Evolutionary conservation across 108 stramenopile species (phyloP).

Genomic region (Thalassiosira profunda): DNA sequence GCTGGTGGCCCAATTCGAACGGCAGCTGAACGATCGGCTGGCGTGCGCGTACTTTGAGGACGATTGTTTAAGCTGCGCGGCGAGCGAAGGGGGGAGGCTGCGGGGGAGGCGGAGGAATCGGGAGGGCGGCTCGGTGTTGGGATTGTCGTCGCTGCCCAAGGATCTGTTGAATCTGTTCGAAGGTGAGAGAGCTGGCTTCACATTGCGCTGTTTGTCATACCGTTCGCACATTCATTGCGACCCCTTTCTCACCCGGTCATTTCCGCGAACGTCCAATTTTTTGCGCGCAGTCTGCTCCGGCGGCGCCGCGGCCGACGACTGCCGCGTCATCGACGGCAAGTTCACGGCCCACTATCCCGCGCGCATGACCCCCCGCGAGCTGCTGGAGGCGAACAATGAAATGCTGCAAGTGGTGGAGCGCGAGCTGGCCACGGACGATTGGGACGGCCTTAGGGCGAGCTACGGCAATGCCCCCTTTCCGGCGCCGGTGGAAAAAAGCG

Average conservation of each 20-base stretch:
- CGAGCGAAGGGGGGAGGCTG: neutral
- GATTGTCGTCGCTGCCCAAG: conserved; percentile 32
- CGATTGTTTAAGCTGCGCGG: conserved; percentile 28
- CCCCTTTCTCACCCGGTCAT: too few species aligned
- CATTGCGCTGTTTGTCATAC: too few species aligned
- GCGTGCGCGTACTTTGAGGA: conserved; percentile 36
- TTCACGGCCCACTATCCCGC: conserved; percentile 36
- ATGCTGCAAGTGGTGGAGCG: conserved; percentile 19
- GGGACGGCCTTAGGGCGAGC: conserved; percentile 24
- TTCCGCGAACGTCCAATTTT: too few species aligned
- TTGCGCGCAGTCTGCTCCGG: too few species aligned
- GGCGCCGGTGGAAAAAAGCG: neutral
- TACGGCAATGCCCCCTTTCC: conserved; percentile 10
- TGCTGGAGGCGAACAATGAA: conserved; percentile 20
- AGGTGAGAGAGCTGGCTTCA: conserved; percentile 25
- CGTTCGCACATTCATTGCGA: too few species aligned
- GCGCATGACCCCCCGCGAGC: conserved; percentile 2
- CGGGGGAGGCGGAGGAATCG: conserved; percentile 11
- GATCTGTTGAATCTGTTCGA: conserved; percentile 15
- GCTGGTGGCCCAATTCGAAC: conserved; percentile 30
- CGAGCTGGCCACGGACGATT: conserved; percentile 30
- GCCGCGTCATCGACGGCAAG: conserved; percentile 32
- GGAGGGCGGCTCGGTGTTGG: conserved; percentile 26
- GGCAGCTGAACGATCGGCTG: conserved; percentile 28
- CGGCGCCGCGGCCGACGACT: too few species aligned